Base-by-base conservation (phyloP, 23 red algal species). In the Cyanidiococcus yangmingshanensis region DNA sequence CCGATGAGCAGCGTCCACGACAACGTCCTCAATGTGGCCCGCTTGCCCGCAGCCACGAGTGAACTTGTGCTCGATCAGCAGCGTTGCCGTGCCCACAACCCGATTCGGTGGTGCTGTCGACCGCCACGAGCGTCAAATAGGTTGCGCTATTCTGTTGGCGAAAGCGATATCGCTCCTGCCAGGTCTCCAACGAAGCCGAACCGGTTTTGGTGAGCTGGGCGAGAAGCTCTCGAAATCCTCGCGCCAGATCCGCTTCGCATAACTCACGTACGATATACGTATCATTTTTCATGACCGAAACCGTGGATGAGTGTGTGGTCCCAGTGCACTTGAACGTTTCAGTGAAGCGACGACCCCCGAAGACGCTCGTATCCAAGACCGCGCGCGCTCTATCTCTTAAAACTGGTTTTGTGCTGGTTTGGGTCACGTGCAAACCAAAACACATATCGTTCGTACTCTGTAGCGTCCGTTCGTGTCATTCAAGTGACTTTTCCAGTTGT, bases 21-120 rank as follows among this genome's bases (percentile, higher is more conserved):
- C 63, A 35, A 71, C 63, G 32, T 71, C 63, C 63, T 71, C 63
- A 35, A 71, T 71, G 63, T 71, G 63, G 27, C 63, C 63, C 16
- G 63, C 63, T 25, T 25, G 21, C n/a, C 63, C 63, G 63, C 63
- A 71, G 63, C n/a, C 12, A 3, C 32, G 63, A 12, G 32, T 25
- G 32, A 71, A 71, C 27, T 71, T 71, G 63, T 35, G 27, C 63
- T 71, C 63, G n/a, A 71, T 25, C 7, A 71, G 63, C 63, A 71
- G 63, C 63, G 63, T 71, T 25, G 63, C 63, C 27, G 63, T 32
- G 12, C 12, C 63, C 27, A 30, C 27, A 7, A 71, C 63, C 12
- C 63, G 63, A 7, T 71, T 35, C 7, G n/a, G 63, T 71, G 63
- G 21, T 29, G 27, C 63, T 71, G 7, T 71, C 63, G n/a, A 71